These are phyloP conservation scores for Bolboschoenus planiculmis DNA, from an alignment of 176 grass and related monocot genomes.

Conservation along the genomic window DNA sequence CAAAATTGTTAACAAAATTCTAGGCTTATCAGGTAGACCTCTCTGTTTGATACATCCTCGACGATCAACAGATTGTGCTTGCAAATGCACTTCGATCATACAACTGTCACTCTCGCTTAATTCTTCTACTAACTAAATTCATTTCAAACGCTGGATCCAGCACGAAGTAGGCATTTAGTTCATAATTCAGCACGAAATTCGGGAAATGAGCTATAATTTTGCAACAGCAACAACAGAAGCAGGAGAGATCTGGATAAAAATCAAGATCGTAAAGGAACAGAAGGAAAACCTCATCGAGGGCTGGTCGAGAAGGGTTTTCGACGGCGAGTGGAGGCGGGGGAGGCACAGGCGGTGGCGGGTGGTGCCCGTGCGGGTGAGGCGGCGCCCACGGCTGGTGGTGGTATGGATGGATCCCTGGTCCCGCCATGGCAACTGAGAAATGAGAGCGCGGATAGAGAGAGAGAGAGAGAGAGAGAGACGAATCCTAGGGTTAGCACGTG, in stretches of 20 bases:
- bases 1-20: not conserved
- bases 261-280: not conserved
- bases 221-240: not conserved
- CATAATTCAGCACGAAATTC: not conserved
- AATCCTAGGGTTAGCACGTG: conserved; percentile 24
- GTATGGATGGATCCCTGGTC: conserved; percentile 82
- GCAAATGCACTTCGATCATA: not conserved
- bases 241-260: not conserved
- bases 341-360: conserved; percentile 1
- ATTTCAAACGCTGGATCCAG: not conserved
- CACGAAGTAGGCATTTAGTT: not conserved
- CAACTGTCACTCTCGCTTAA: not conserved
- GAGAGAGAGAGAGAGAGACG: not conserved
- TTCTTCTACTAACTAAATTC: not conserved
- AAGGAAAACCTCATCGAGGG: conserved; percentile 39
- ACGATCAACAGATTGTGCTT: not conserved
- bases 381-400: conserved; percentile 80
- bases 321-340: conserved; percentile 30
- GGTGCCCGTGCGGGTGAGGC: conserved; percentile 31
- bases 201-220: not conserved
- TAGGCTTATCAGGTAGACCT: not conserved
- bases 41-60: not conserved
- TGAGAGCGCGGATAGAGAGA: conserved; percentile 26
- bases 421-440: conserved; percentile 41
- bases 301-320: conserved; percentile 24